Conservation (phyloP, 208 protist genomes). For the Lotmaria passim region DNA sequence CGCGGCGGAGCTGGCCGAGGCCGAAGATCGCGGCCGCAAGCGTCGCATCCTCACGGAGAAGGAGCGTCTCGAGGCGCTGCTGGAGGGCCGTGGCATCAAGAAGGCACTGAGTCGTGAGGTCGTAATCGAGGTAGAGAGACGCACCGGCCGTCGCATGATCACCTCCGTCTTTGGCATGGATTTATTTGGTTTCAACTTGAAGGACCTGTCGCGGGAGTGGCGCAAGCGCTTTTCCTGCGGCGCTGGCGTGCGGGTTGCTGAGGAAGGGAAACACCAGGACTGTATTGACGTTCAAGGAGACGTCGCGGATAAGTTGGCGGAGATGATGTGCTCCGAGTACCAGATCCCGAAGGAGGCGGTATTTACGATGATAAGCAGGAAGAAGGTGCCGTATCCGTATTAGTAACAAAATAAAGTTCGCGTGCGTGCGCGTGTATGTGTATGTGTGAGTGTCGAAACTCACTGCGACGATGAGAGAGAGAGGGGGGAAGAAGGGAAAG, state of each 20-base stretch:
- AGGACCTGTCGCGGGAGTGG: slow-evolving; percentile 82
- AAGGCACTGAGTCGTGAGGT: slow-evolving; percentile 81
- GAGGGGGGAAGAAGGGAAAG: too few species aligned
- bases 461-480: too few species aligned
- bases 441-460: too few species aligned
- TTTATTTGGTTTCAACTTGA: slow-evolving; percentile 86
- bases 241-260: slow-evolving; percentile 68
- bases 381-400: slow-evolving; percentile 64
- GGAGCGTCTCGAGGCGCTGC: slow-evolving; percentile 75
- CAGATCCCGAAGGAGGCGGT: slow-evolving; percentile 76
- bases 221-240: slow-evolving; percentile 87
- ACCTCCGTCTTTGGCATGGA: slow-evolving; percentile 87
- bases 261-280: slow-evolving; percentile 71
- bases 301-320: slow-evolving; percentile 61
- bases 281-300: slow-evolving; percentile 87
- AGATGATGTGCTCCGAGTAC: slow-evolving; percentile 80
- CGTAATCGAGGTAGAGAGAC: slow-evolving; percentile 65
- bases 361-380: slow-evolving; percentile 77
- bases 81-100: slow-evolving; percentile 79
- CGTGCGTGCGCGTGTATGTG: too few species aligned
- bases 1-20: slow-evolving; percentile 81
- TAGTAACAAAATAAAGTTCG: too few species aligned
- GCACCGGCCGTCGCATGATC: slow-evolving; percentile 64
- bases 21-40: slow-evolving; percentile 81
- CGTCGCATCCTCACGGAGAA: slow-evolving; percentile 84